Evolutionary conservation across 257 asterid species (phyloP).

Genomic region (Phtheirospermum japonicum): DNA sequence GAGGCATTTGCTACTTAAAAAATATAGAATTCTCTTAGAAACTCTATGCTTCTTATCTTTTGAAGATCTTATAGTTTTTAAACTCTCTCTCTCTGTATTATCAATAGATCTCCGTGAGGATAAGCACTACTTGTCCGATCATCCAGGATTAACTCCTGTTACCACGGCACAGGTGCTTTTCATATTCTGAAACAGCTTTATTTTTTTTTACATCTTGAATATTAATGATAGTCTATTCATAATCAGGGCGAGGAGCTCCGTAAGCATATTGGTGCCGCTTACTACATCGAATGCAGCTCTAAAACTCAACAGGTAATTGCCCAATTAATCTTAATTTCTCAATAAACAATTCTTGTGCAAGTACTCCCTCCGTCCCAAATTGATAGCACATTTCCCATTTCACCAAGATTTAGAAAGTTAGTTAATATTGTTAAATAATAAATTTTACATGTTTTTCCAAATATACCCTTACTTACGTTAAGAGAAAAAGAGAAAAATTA

Average conservation of each 20-base stretch:
- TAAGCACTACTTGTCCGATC: constrained; percentile 83
- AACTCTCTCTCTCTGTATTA: neutral
- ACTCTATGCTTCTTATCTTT: neutral
- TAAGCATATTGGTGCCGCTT: constrained; percentile 78
- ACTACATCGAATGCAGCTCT: constrained; percentile 92
- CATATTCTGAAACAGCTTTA: neutral
- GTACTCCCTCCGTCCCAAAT: too few relatives aligned
- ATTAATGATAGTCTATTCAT: neutral
- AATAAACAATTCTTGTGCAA: neutral
- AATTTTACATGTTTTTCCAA: too few relatives aligned
- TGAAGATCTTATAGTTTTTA: neutral
- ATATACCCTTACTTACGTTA: too few relatives aligned
- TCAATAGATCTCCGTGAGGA: constrained; percentile 89
- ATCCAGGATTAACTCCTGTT: constrained; percentile 90
- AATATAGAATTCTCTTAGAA: neutral
- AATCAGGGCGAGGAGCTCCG: constrained; percentile 95
- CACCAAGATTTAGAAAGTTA: too few relatives aligned
- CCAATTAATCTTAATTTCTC: neutral
- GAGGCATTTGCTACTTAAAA: too few relatives aligned
- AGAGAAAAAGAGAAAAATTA: too few relatives aligned
- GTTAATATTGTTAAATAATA: too few relatives aligned
- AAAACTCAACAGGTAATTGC: constrained; percentile 87
- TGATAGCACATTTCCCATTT: too few relatives aligned
- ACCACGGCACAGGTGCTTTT: constrained; percentile 72
- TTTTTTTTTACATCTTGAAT: neutral